Evolutionary conservation across 768 basidiomycete species (phyloP), one percentile per base, ranked within the genome.

Genomic region (Pholiota microspora): DNA sequence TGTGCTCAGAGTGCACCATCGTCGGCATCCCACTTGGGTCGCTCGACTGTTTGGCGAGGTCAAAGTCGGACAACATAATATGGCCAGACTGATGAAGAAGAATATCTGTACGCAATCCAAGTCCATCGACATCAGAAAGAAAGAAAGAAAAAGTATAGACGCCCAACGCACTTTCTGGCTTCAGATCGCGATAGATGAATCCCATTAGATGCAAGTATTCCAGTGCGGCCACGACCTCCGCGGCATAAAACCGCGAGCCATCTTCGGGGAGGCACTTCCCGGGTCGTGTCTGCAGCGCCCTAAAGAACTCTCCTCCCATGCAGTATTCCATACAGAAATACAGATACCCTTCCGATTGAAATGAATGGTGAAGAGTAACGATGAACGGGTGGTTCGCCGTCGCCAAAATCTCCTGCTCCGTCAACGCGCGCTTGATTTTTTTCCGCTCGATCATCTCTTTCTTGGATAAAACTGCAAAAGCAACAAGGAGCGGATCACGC

Each of bases 261-360:
- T 98, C 95, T 74, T 99, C 97, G 51, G 92, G 77, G 24, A 99
- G 81, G 72, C 97, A 98, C 68, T 94, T 98, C n/a, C 92, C 93
- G 5, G 96, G 97, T 57, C 94, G 82, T 45, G 90, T 91, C 70
- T 99, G 97, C 58, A 99, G 76, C 7, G 96, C 95, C 31, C 97
- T 88, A 80, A 99, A 99, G 77, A 99, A 99, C 68, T 99, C 97
- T 54, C 97, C 97, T 31, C 97, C 85, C 92, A 97, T 95, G 74
- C 97, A 99, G 73, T 98, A 98, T 73, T 98, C 92, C 92, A 94
- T 94, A 79, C 94, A 97, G 71, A 98, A 96, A 73, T 98, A 99
- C 25, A 99, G 84, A 72, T 97, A 97, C 55, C 92, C 90, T 63
- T 95, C 92, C 12, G 94, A 98, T 73, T 99, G 97, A 78, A 99